Evolutionary conservation across 345 rosid species (phyloP), one percentile per base, ranked within the genome.

Genomic region (Euclidium syriacum): DNA sequence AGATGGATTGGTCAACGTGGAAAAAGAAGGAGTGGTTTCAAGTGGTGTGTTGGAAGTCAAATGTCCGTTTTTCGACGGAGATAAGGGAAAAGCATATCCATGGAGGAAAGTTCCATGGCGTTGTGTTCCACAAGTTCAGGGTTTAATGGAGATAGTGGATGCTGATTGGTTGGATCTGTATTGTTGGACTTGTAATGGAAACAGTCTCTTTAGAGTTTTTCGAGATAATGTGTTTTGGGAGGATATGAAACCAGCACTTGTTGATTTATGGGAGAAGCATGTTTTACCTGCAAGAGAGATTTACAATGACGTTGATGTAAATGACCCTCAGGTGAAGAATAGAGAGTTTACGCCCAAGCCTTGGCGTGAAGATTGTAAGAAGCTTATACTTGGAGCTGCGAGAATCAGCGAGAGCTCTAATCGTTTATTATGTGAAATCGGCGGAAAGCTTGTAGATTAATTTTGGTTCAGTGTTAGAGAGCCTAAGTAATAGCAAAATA

Each of bases 121-220:
- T 20, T 75, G 44, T 73, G 56, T 91, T 62, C 95, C 96, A 7
- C 98, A 86, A 68, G 75, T 83, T 46, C 96, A 88, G 58, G 98
- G 96, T 62, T 75, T 84, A 58, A 84, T 88, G 95, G 95, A 88
- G 75, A 81, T 91, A 23, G 60, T 84, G 65, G 86, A 88, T 71
- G 65, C 64, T 29, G 96, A 85, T 68, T 88, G 91, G 95, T 78
- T 91, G 88, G 86, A 91, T 73, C 68, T 88, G 10, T 88, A 87
- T 32, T 81, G 81, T 60, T 91, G 96, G 95, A 85, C 95, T 53
- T 80, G 67, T 4, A 68, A 43, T 1, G 88, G 91, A 11, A 91
- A 91, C 73, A 86, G 82, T 54, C 67, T 86, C 2, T 88, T 88
- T 19, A 81, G 67, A 36, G 62, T 68, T 23, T 54, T 75, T 60